A percentile compares a stretch with the other conserved stretches of the same genome.
phyloP scores from a whole-genome alignment of 2,329 filamentous ascomycete species.

The Diaporthe sp. region DNA sequence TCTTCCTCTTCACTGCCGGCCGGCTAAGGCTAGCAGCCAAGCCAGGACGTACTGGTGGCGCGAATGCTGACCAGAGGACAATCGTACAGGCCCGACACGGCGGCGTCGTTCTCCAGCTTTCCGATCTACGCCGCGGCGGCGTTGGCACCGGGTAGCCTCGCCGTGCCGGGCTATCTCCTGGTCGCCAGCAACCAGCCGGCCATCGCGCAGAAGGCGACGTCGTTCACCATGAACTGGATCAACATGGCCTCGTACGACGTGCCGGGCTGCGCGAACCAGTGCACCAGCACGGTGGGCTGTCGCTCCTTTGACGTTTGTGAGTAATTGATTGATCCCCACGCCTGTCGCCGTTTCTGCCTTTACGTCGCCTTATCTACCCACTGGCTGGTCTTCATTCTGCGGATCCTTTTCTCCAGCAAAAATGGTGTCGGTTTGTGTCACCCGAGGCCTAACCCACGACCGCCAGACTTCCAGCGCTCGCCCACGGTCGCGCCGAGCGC shows the following conservation, averaged over 20 bases:
- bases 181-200: conserved; percentile 8
- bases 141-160: not conserved
- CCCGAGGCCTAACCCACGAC: not conserved
- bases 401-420: too few species aligned
- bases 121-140: not conserved
- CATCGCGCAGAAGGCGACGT: not conserved
- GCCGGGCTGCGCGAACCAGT: not conserved
- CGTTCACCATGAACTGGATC: not conserved
- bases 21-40: not conserved
- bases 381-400: too few species aligned
- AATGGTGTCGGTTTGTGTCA: not conserved
- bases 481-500: conserved; percentile 23
- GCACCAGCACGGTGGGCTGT: conserved; percentile 1
- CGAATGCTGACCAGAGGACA: not conserved
- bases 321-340: not conserved
- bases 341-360: not conserved
- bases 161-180: conserved; percentile 2
- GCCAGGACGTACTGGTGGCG: too few species aligned
- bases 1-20: not conserved
- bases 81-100: not conserved
- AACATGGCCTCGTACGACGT: conserved; percentile 19
- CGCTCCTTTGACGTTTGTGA: conserved; percentile 26
- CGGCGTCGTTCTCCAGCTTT: not conserved
- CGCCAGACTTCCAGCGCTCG: conserved; percentile 25
- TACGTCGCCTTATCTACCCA: too few species aligned